A percentile compares a stretch with the other conserved stretches of the same genome.
Evolutionary conservation across 2,329 filamentous ascomycete species (phyloP).

Genomic region (Colletotrichum sp.): DNA sequence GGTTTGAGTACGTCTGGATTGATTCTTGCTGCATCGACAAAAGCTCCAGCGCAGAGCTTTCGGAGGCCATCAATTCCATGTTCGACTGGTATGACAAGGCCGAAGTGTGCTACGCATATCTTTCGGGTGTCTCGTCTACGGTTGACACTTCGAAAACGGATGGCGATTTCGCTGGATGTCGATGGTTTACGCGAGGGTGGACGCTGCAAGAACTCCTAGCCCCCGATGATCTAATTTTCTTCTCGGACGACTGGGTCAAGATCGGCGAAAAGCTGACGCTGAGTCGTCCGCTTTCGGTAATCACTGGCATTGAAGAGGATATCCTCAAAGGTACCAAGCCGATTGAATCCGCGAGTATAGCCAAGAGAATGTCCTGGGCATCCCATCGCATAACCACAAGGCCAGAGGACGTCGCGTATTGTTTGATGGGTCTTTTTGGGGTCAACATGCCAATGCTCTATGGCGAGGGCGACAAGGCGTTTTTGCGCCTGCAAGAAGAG

Average conservation of each 20-base stretch:
- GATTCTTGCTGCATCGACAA: background rate
- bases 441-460: background rate
- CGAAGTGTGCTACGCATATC: conserved; percentile 9
- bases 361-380: background rate
- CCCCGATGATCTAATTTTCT: background rate
- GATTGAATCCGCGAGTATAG: background rate
- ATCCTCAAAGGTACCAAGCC: background rate
- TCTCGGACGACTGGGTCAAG: background rate
- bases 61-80: background rate
- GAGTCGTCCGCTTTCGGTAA: background rate
- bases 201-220: background rate
- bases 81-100: conserved; percentile 16
- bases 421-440: background rate
- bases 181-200: background rate
- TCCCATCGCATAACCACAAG: background rate
- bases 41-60: background rate
- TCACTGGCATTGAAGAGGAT: background rate
- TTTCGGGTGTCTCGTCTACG: background rate
- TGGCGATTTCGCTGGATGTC: background rate
- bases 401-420: background rate
- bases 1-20: background rate
- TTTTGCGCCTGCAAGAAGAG: background rate
- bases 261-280: background rate
- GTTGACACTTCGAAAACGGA: background rate
- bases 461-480: background rate